A percentile compares a stretch with the other conserved stretches of the same genome.
These are phyloP conservation scores for Periglandula ipomoeae DNA, from an alignment of 2,329 filamentous ascomycete genomes.

Conservation along the genomic window DNA sequence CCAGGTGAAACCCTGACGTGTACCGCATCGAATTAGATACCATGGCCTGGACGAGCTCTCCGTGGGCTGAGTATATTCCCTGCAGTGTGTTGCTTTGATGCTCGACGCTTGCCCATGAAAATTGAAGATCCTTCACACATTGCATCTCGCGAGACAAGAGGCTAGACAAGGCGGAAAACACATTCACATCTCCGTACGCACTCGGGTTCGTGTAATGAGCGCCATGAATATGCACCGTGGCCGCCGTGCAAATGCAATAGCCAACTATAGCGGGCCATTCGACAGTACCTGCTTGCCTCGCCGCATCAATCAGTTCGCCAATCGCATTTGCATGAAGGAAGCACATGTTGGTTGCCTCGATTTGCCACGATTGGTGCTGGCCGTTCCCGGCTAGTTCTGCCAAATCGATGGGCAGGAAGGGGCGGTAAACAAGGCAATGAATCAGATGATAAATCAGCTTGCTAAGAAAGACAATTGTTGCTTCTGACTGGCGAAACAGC, in stretches of 20 bases:
- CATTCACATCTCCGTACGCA: slow-evolving; percentile 39
- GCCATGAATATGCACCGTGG: slow-evolving; percentile 81
- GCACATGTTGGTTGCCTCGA: slow-evolving; percentile 81
- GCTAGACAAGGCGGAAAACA: slow-evolving; percentile 55
- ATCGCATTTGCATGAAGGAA: slow-evolving; percentile 83
- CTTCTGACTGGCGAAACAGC: slow-evolving; percentile 69
- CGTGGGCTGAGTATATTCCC: slow-evolving; percentile 68
- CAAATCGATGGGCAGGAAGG: slow-evolving; percentile 77
- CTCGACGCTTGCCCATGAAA: slow-evolving; percentile 68
- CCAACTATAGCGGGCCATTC: slow-evolving; percentile 84
- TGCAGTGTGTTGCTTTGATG: slow-evolving; percentile 74
- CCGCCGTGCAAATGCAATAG: slow-evolving; percentile 79
- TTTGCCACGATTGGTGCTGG: slow-evolving; percentile 87
- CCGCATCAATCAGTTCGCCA: slow-evolving; percentile 71
- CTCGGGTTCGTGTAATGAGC: slow-evolving; percentile 60
- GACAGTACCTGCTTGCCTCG: slow-evolving; percentile 61
- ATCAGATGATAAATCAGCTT: slow-evolving; percentile 82
- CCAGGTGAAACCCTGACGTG: slow-evolving; percentile 71
- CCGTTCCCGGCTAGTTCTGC: slow-evolving; percentile 70
- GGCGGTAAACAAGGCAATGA: slow-evolving; percentile 78
- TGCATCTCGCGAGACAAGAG: slow-evolving; percentile 73
- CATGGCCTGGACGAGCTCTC: slow-evolving; percentile 66
- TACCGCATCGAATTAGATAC: slow-evolving; percentile 59
- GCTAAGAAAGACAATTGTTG: slow-evolving; percentile 69
- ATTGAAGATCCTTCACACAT: slow-evolving; percentile 64